A percentile compares a stretch with the other conserved stretches of the same genome.
Evolutionary conservation across 2,329 filamentous ascomycete species (phyloP).

Genomic region (Alternaria dauci): DNA sequence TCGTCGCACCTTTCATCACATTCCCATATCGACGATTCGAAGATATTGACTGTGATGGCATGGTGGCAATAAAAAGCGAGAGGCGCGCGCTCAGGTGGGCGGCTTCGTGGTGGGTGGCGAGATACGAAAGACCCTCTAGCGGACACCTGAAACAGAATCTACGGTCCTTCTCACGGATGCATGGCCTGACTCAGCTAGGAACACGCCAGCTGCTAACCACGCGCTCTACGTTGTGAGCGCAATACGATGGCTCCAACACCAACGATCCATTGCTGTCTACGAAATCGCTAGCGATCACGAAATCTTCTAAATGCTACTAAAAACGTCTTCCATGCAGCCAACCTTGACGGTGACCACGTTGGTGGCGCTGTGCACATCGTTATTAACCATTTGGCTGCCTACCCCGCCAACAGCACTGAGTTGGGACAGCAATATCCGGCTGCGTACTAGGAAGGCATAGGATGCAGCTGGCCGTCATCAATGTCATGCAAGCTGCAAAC

Average conservation of each 20-base stretch:
- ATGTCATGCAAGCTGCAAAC: slow-evolving; percentile 9
- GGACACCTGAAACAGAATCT: slow-evolving; percentile 27
- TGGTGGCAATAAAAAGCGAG: slow-evolving; percentile 22
- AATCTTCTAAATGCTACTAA: slow-evolving; percentile 17
- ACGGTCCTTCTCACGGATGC: slow-evolving; percentile 19
- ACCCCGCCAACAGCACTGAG: slow-evolving; percentile 13
- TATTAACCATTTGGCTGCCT: slow-evolving; percentile 12
- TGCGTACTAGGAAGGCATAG: slow-evolving; percentile 4
- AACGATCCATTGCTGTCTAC: slow-evolving; percentile 8
- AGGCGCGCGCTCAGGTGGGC: slow-evolving; percentile 34
- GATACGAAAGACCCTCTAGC: slow-evolving; percentile 15
- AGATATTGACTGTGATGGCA: slow-evolving; percentile 20
- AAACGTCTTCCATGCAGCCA: slow-evolving; percentile 13
- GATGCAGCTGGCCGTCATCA: slow-evolving; percentile 14
- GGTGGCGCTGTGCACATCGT: slow-evolving; percentile 14
- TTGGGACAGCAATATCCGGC: slow-evolving; percentile 7
- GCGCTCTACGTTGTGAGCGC: slow-evolving; percentile 8
- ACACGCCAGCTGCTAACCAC: slow-evolving; percentile 14
- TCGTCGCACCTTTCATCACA: slow-evolving; percentile 33
- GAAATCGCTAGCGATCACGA: slow-evolving; percentile 4
- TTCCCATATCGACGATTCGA: slow-evolving; percentile 23
- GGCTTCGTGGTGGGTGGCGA: slow-evolving; percentile 24
- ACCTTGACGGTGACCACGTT: slow-evolving; percentile 15
- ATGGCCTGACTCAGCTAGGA: slow-evolving; percentile 22
- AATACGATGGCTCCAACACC: slow-evolving; percentile 11